Base-by-base conservation (phyloP, 1,284 basidiomycete species). In the Austroboletus novae-zelandiae region DNA sequence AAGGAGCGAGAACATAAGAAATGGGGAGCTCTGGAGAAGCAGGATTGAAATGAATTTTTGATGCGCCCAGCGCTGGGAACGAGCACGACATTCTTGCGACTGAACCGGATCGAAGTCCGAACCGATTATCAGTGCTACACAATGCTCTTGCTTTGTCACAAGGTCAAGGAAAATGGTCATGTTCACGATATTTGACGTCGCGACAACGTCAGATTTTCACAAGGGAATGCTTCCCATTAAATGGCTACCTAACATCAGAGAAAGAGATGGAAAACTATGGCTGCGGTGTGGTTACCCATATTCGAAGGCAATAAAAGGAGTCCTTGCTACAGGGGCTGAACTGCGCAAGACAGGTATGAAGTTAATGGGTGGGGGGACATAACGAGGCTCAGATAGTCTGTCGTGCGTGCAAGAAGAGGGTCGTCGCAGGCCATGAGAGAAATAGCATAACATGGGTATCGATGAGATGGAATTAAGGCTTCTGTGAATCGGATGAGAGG, bases 1-100 rank as follows among this genome's bases (percentile, higher is more conserved):
- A 25, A 74, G 56, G 36, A 69, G 54, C 20, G 71, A 66, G 32
- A 74, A 58, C 76, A 81, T 78, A 52, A 44, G 41, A 4, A 11
- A 18, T 18, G 20, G 29, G 30, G 7, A 9, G 18, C 8, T 13
- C 3, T 23, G 20, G 20, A 23, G 20, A 23, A 5, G 31, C 7
- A 6, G 14, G 14, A 10, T 32, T 32, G 14, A 32, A 10, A 32
- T 3, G 31, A 32, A 14, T 9, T 10, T 32, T 4, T 32, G 10
- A 32, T 14, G 14, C 14, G 10, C n/a, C n/a, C n/a, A n/a, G n/a
- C n/a, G n/a, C n/a, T n/a, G 7, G 14, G 9, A 14, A 14, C 7
- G 45, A 64, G 61, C 63, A 63, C 66, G 66, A 61, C 64, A 62
- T 64, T 43, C 42, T 50, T 50, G 43, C 47, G 27, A 36, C 11